Conservation (phyloP, 169 alveolate species). For the Plasmodium gaboni region DNA sequence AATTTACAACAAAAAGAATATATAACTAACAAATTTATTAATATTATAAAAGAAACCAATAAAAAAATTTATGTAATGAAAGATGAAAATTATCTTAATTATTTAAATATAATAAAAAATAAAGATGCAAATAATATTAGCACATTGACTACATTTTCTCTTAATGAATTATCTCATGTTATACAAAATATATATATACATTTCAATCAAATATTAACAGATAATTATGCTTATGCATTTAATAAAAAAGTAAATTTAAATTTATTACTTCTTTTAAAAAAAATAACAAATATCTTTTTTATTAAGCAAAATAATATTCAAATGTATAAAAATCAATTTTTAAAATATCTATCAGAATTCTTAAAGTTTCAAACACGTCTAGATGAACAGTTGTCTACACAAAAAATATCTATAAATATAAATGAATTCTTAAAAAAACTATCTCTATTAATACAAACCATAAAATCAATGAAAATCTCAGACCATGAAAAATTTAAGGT, state of each 20-base stretch:
- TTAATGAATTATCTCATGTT: conserved; percentile 34
- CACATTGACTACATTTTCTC: neutral
- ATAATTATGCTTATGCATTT: conserved; percentile 40
- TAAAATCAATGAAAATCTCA: neutral
- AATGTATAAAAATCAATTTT: conserved; percentile 19
- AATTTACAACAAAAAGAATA: conserved; percentile 15
- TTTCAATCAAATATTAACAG: conserved; percentile 13
- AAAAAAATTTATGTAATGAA: neutral
- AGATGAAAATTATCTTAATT: neutral
- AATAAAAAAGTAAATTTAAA: conserved; percentile 36
- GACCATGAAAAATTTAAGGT: too few species aligned
- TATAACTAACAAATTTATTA: neutral
- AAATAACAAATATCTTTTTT: neutral
- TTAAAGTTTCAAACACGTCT: neutral
- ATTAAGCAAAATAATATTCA: conserved; percentile 18
- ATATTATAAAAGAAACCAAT: neutral
- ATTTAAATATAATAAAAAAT: conserved; percentile 4
- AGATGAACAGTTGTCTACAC: conserved; percentile 36
- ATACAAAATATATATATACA: conserved; percentile 18
- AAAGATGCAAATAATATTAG: conserved; percentile 1
- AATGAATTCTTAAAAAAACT: conserved; percentile 27
- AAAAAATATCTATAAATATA: conserved; percentile 43
- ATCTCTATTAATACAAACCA: neutral
- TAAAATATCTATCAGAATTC: conserved; percentile 18
- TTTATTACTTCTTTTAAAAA: conserved; percentile 29